Evolutionary conservation across 805 yeast genomes (phyloP).

Genomic region (Candida ipomoeae): DNA sequence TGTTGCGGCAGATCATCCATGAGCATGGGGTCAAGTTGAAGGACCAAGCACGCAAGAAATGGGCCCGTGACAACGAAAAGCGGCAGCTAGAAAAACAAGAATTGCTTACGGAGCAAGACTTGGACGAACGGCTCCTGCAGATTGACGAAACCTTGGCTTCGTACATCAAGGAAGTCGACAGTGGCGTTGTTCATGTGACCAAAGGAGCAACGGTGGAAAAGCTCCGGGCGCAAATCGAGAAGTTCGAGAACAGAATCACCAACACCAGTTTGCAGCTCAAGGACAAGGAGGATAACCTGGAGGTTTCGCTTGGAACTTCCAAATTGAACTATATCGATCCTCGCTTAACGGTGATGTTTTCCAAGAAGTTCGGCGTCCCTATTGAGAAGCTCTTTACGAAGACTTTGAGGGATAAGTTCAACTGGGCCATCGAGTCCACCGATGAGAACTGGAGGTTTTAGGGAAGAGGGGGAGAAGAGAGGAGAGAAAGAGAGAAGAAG

Average conservation of each 20-base stretch:
- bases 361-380: constrained; percentile 83
- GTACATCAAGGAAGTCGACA: constrained; percentile 53
- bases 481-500: not conserved
- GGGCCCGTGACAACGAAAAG: constrained; percentile 75
- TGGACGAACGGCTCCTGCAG: constrained; percentile 55
- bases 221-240: constrained; percentile 64
- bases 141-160: constrained; percentile 49
- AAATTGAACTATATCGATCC: constrained; percentile 96
- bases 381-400: constrained; percentile 89
- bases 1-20: constrained; percentile 54
- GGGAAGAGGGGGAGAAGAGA: not conserved
- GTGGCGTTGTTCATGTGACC: constrained; percentile 56
- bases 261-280: constrained; percentile 71
- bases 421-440: constrained; percentile 92
- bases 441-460: constrained; percentile 86
- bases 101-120: constrained; percentile 48
- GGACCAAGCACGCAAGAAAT: constrained; percentile 61
- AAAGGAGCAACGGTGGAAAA: constrained; percentile 58
- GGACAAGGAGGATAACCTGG: constrained; percentile 91
- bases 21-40: constrained; percentile 60
- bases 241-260: constrained; percentile 64
- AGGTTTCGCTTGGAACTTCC: constrained; percentile 88
- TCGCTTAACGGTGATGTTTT: constrained; percentile 80
- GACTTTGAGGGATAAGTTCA: constrained; percentile 86
- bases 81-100: constrained; percentile 53